Percentiles rank a stretch among this genome's conserved stretches.
Conservation (phyloP, 257 asterid species). For the Osmanthus fragrans region DNA sequence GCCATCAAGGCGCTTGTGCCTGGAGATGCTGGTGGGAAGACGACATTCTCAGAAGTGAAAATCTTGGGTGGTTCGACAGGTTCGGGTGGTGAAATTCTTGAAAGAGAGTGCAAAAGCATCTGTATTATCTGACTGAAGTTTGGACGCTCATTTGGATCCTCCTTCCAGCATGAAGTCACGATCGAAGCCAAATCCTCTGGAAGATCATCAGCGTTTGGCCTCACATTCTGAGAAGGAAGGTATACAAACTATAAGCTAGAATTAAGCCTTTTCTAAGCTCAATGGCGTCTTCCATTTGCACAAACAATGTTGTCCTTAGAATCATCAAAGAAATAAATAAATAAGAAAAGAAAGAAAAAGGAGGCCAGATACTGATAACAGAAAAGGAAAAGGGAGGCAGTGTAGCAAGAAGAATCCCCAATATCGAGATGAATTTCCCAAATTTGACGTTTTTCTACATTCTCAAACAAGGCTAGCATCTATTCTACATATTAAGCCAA, state of each 20-base stretch:
- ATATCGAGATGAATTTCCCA: not conserved
- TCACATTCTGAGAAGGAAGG: slow-evolving; percentile 57
- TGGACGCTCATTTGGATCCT: slow-evolving; percentile 81
- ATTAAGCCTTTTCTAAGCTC: not conserved
- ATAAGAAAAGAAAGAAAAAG: too few relatives aligned
- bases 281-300: not conserved
- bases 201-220: slow-evolving; percentile 88
- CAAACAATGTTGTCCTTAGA: too few relatives aligned
- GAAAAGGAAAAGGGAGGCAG: not conserved
- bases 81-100: slow-evolving; percentile 64
- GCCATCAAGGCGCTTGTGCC: slow-evolving; percentile 91
- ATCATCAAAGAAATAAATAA: too few relatives aligned
- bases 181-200: slow-evolving; percentile 71
- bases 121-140: slow-evolving; percentile 89
- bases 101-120: slow-evolving; percentile 82
- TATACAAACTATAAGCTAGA: not conserved
- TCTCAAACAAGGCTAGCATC: not conserved
- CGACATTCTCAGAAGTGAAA: slow-evolving; percentile 58
- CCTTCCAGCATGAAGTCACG: slow-evolving; percentile 93
- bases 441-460: not conserved
- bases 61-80: slow-evolving; percentile 59
- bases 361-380: too few relatives aligned
- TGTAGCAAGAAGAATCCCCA: not conserved
- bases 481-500: not conserved
- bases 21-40: slow-evolving; percentile 88